These are phyloP conservation scores for Arabis alpina DNA, from an alignment of 345 rosid genomes.

Conservation along the genomic window DNA sequence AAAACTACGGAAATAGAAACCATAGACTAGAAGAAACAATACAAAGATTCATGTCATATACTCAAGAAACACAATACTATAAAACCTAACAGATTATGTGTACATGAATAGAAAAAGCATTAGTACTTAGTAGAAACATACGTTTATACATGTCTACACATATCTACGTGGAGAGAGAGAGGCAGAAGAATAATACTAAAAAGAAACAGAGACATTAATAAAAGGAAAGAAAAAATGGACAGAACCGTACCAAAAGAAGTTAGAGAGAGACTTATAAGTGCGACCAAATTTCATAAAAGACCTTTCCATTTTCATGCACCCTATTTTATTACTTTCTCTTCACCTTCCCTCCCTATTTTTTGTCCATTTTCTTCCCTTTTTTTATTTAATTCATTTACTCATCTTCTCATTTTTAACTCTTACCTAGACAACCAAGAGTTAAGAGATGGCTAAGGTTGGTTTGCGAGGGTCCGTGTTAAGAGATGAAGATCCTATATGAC, in stretches of 20 bases:
- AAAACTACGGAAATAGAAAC: too few relatives aligned
- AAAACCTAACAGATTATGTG: background rate
- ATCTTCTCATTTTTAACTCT: too few relatives aligned
- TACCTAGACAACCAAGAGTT: too few relatives aligned
- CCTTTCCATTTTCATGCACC: conserved; percentile 46
- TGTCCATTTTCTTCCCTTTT: background rate
- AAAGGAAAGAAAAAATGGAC: conserved; percentile 25
- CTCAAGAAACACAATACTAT: background rate
- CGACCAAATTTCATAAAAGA: conserved; percentile 39
- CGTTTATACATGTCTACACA: conserved; percentile 18
- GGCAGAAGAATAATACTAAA: background rate
- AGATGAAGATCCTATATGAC: too few relatives aligned
- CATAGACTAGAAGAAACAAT: too few relatives aligned
- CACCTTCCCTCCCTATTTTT: background rate
- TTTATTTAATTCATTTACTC: background rate
- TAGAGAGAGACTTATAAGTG: conserved; percentile 37
- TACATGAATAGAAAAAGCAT: background rate
- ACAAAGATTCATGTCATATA: conserved; percentile 2
- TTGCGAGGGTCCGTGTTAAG: too few relatives aligned
- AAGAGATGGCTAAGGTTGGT: too few relatives aligned
- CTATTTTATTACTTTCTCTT: conserved; percentile 5
- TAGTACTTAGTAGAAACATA: conserved; percentile 19
- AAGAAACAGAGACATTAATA: conserved; percentile 21
- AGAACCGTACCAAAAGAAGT: conserved; percentile 43
- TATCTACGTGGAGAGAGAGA: background rate